Conservation (phyloP, 148 eudicot genomes). For the Cornus controversa region DNA sequence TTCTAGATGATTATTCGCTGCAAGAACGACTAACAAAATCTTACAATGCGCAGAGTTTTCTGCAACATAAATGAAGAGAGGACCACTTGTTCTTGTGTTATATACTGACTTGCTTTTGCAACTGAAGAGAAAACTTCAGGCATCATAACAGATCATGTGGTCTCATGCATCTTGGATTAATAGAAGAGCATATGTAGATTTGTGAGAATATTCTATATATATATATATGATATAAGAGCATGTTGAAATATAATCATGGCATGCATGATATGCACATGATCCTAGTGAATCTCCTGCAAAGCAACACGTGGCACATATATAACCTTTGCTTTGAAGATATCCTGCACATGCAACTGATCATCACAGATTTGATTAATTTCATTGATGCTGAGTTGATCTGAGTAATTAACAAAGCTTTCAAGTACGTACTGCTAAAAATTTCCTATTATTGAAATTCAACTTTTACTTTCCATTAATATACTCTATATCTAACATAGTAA, state of each 20-base stretch:
- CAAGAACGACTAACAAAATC: too few species aligned
- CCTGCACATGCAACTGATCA: background rate
- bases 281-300: constrained; percentile 5
- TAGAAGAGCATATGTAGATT: background rate
- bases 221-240: too few species aligned
- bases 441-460: background rate
- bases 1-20: too few species aligned
- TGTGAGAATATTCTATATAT: background rate
- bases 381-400: background rate
- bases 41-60: too few species aligned
- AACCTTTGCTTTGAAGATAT: background rate
- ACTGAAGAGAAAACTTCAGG: background rate
- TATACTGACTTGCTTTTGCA: background rate
- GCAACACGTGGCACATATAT: constrained; percentile 5
- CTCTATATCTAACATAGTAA: too few species aligned
- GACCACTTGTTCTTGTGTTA: background rate
- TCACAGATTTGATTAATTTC: background rate
- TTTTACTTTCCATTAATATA: too few species aligned
- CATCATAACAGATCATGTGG: background rate
- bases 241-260: background rate
- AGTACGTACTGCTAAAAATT: background rate
- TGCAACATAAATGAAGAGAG: background rate
- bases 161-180: background rate
- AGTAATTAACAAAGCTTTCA: background rate
- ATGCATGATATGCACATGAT: constrained; percentile 2